Evolutionary conservation across 164 flowering plant genomes (phyloP).

Genomic region (Piper betle): DNA sequence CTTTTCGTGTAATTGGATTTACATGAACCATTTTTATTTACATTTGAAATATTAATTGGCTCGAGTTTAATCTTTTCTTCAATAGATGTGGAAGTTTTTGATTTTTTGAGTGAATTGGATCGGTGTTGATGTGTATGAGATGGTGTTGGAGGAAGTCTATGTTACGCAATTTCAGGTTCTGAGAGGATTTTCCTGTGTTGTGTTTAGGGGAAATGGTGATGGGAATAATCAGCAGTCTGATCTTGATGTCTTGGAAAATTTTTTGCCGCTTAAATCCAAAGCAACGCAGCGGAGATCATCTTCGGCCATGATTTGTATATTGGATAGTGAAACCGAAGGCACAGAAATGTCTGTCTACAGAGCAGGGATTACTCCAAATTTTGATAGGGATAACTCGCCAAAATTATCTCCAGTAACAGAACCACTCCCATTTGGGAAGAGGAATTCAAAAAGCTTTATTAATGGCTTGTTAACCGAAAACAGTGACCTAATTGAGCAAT

Average conservation of each 20-base stretch:
- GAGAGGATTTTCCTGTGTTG: not conserved
- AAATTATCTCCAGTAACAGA: conserved; percentile 18
- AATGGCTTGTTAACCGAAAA: conserved; percentile 27
- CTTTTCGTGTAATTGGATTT: too few relatives aligned
- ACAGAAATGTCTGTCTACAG: conserved; percentile 47
- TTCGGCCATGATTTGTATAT: conserved; percentile 46
- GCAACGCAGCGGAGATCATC: conserved; percentile 36
- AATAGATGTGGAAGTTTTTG: not conserved
- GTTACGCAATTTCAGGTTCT: not conserved
- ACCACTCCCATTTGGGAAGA: conserved; percentile 25
- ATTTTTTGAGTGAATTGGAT: not conserved
- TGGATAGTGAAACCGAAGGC: conserved; percentile 22
- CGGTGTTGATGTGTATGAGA: not conserved
- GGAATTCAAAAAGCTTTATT: conserved; percentile 50
- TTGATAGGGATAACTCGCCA: conserved; percentile 29
- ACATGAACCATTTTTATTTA: not conserved
- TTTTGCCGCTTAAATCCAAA: conserved; percentile 46
- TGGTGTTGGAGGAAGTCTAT: not conserved
- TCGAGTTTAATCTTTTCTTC: not conserved
- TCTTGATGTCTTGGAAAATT: conserved; percentile 41
- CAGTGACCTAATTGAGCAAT: conserved; percentile 15
- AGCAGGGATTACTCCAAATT: conserved; percentile 21
- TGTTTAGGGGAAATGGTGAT: conserved; percentile 21
- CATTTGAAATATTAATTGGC: not conserved
- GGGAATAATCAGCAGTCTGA: conserved; percentile 19